phyloP scores from a whole-genome alignment of 306 rosid species.

The Abrus pulchellus region DNA sequence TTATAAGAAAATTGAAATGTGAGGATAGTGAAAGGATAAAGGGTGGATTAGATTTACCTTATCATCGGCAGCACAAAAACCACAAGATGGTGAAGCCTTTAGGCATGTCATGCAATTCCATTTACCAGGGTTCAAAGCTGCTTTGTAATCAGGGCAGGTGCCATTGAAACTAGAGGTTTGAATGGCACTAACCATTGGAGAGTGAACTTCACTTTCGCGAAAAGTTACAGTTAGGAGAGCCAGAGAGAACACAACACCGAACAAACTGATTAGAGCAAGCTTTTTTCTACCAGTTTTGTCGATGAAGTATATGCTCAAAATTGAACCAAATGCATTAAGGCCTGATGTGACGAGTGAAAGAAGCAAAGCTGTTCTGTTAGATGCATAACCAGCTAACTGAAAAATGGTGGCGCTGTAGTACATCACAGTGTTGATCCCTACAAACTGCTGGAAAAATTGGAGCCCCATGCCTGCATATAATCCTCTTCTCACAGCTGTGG shows the following conservation, averaged over 20 bases:
- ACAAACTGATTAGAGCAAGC: conserved; percentile 57
- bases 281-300: conserved; percentile 69
- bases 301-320: conserved; percentile 66
- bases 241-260: conserved; percentile 55
- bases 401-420: conserved; percentile 73
- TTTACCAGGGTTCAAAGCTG: conserved; percentile 24
- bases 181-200: conserved; percentile 53
- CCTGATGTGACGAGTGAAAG: conserved; percentile 68
- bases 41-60: conserved; percentile 50
- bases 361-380: conserved; percentile 65
- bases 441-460: conserved; percentile 68
- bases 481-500: conserved; percentile 62
- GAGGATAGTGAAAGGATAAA: not conserved
- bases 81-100: conserved; percentile 63
- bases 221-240: conserved; percentile 56
- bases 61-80: conserved; percentile 63
- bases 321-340: conserved; percentile 62
- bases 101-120: conserved; percentile 70
- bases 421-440: conserved; percentile 77
- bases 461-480: conserved; percentile 70
- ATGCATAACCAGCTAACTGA: conserved; percentile 66
- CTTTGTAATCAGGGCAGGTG: conserved; percentile 60
- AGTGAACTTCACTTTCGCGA: conserved; percentile 53
- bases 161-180: conserved; percentile 44
- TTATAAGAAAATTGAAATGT: not conserved